These are phyloP conservation scores for Calonectria naviculata DNA, from an alignment of 2,329 filamentous ascomycete species.

Conservation along the genomic window DNA sequence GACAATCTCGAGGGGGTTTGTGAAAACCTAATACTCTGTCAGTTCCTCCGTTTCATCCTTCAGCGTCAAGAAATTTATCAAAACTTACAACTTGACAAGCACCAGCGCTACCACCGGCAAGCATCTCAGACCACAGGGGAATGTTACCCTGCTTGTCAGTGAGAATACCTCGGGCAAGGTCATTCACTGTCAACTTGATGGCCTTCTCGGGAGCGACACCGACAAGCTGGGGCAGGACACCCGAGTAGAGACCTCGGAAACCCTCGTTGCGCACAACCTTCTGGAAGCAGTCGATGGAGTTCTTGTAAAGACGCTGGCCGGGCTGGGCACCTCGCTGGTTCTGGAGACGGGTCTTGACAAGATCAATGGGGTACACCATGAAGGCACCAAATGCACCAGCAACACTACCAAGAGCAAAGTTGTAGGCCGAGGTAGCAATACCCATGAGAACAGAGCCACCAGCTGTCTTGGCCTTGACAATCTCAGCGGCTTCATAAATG, in stretches of 20 bases:
- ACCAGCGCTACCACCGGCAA: slow-evolving; percentile 91
- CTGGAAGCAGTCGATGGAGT: slow-evolving; percentile 93
- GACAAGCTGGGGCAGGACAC: slow-evolving; percentile 93
- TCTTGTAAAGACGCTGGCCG: slow-evolving; percentile 93
- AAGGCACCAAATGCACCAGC: slow-evolving; percentile 98
- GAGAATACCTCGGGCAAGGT: slow-evolving; percentile 83
- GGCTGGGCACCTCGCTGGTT: slow-evolving; percentile 89
- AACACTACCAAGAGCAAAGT: slow-evolving; percentile 88
- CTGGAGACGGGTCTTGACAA: slow-evolving; percentile 98
- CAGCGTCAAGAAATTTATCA: background rate
- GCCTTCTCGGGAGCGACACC: slow-evolving; percentile 99
- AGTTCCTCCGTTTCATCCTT: background rate
- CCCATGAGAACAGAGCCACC: slow-evolving; percentile 63
- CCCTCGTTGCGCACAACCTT: slow-evolving; percentile 97
- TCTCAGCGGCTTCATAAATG: slow-evolving; percentile 61
- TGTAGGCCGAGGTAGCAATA: slow-evolving; percentile 78
- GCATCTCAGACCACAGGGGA: slow-evolving; percentile 75
- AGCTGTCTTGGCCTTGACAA: slow-evolving; percentile 50
- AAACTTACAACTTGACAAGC: slow-evolving; percentile 92
- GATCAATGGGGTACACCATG: slow-evolving; percentile 99
- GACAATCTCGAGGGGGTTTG: slow-evolving; percentile 98
- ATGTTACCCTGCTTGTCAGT: slow-evolving; percentile 84
- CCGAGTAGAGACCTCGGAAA: slow-evolving; percentile 89
- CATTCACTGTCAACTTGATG: slow-evolving; percentile 99
- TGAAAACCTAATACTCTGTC: slow-evolving; percentile 76